Percentiles rank a stretch among this genome's conserved stretches.
Conservation (phyloP, 1,284 basidiomycete genomes). For the Rhodotorula sp. region DNA sequence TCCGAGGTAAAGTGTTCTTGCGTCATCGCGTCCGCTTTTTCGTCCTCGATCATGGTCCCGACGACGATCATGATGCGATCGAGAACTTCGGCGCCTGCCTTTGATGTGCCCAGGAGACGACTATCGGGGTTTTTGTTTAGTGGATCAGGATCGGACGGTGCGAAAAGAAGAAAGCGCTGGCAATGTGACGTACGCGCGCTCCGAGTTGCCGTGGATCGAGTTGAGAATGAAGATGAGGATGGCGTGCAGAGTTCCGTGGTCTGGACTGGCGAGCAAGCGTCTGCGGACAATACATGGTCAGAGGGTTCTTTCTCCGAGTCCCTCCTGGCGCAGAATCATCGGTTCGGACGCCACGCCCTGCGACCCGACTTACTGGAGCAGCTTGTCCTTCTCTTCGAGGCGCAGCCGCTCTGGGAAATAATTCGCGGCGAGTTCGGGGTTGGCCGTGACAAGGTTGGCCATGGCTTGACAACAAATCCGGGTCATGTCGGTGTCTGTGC, state of each 20-base stretch:
- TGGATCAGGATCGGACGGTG: neutral
- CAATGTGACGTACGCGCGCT: constrained; percentile 17
- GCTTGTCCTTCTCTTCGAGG: constrained; percentile 13
- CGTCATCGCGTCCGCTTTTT: constrained; percentile 6
- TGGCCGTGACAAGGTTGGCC: constrained; percentile 34
- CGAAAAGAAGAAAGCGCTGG: neutral
- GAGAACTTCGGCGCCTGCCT: constrained; percentile 15
- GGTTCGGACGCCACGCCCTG: neutral
- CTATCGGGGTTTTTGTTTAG: neutral
- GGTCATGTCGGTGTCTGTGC: constrained; percentile 19
- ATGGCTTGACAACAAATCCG: constrained; percentile 33
- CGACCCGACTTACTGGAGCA: constrained; percentile 22
- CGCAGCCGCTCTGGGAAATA: constrained; percentile 13
- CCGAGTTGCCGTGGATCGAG: constrained; percentile 13
- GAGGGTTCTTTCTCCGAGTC: neutral
- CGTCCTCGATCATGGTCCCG: constrained; percentile 14
- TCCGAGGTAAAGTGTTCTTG: constrained; percentile 8
- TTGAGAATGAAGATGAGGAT: constrained; percentile 38
- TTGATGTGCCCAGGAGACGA: constrained; percentile 20
- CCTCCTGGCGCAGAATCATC: too few species aligned
- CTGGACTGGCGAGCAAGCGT: constrained; percentile 30
- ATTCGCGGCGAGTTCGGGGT: neutral
- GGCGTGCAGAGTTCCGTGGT: constrained; percentile 25
- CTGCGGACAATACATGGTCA: constrained; percentile 5
- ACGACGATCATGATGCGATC: constrained; percentile 29